Base-by-base conservation (phyloP, 306 rosid species). In the Glycine tomentella region DNA sequence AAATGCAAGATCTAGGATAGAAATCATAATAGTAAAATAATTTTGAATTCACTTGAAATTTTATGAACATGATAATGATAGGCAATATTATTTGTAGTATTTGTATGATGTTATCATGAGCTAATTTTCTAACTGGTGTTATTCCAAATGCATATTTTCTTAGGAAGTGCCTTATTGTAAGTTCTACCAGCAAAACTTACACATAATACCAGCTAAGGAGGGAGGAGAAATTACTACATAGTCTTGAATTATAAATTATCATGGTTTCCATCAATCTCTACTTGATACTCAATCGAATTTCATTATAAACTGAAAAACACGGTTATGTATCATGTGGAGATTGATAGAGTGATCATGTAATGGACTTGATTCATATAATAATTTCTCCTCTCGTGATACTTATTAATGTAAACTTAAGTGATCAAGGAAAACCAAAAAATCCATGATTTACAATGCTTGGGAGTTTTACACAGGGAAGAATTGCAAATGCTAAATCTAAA, bases 91-190 rank as follows among this genome's bases (percentile, higher is more conserved):
- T 17, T 36, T 25, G 31, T 25, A 25, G 31, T 25, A 20, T 20
- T 0, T 20, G 20, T 20, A 20, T 20, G 20, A 20, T 20, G 20
- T 20, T 20, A 0, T 0, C 20, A 20, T 20, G 20, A 20, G 20
- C 20, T 20, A 20, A 20, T 20, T 20, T 20, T 49, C n/a, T 57
- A 58, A 31, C 20, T 5, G 56, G 15, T 16, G 16, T 4, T 20
- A 11, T 71, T 80, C 55, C 55, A 34, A 80, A 36, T 10, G 7
- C 74, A 44, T 67, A 64, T 66, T 63, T 25, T 25, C 31, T 2
- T 25, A 25, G 1, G 31, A 25, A 25, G 31, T 25, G 31, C 31
- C 31, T 25, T 25, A 25, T 25, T 25, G 31, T 25, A 25, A 25
- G 31, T 25, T 25, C 31, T 25, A 25, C 31, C 31, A 25, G 31